Evolutionary conservation across 768 basidiomycete genomes (phyloP), one percentile per base, ranked within the genome.

Genomic region (Russula sp.): DNA sequence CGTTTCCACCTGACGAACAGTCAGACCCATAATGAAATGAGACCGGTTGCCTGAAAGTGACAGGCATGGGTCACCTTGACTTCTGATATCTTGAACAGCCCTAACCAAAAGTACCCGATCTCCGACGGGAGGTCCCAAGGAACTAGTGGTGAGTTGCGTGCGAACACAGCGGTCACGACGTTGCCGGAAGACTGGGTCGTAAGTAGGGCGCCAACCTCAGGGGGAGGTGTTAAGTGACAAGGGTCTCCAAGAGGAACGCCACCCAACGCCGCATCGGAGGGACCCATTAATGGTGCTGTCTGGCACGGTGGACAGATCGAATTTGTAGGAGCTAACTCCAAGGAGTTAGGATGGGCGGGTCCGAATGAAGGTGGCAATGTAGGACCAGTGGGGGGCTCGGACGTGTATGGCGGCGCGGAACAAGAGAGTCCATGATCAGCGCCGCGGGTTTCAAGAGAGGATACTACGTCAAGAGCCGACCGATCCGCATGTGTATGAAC

Each of bases 41-140:
- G 37, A 57, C 34, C 35, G 22, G 32, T 50, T 59, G 10, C 42
- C 54, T 39, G 53, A 61, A 37, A 22, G 22, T 51, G 51, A 20
- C 44, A 27, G 35, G 20, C 18, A 57, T 27, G 55, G 50, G 51
- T 55, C 49, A 68, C 67, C 61, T 68, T 54, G 44, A 63, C 50
- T 35, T 37, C 48, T 9, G 45, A 56, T 53, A 68, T 47, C 54
- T 32, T 59, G 44, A 66, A 68, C 11, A 68, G 37, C 37, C 67
- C 67, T 32, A 55, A 55, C 67, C 67, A 68, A 53, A 68, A 56
- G 48, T 57, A 53, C 6, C 54, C 61, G n/a, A 66, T 60, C 50
- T 63, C 65, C 37, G 57, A 56, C 7, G 67, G 61, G 10, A 68
- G 65, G 8, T 34, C n/a, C 67, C 67, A 68, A 18, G 57, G 67